A percentile compares a stretch with the other conserved stretches of the same genome.
phyloP scores from a whole-genome alignment of 2,329 filamentous ascomycete genomes.

The Trichoderma pleuroti region DNA sequence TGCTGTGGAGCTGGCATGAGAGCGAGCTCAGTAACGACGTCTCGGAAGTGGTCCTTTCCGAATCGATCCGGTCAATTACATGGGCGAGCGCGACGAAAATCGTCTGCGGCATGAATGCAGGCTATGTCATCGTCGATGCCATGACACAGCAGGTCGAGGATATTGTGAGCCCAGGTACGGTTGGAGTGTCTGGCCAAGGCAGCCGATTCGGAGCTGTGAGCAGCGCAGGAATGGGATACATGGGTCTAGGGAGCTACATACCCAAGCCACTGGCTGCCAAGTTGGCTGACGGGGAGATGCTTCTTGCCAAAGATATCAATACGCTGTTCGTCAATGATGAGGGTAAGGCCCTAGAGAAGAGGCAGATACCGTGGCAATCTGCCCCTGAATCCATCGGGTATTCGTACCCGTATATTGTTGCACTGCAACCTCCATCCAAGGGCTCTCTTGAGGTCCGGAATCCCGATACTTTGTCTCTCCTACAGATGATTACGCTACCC shows the following conservation, averaged over 20 bases:
- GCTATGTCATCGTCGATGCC: slow-evolving; percentile 86
- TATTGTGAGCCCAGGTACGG: slow-evolving; percentile 71
- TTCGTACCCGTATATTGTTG: slow-evolving; percentile 92
- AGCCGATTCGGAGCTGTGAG: slow-evolving; percentile 79
- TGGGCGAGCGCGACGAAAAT: slow-evolving; percentile 88
- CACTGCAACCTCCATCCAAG: slow-evolving; percentile 77
- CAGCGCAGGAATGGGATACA: slow-evolving; percentile 89
- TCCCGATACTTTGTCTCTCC: slow-evolving; percentile 81
- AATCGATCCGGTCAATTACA: slow-evolving; percentile 81
- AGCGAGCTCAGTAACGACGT: slow-evolving; percentile 77
- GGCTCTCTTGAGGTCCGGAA: slow-evolving; percentile 87
- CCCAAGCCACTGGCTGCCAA: slow-evolving; percentile 85
- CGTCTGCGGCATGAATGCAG: slow-evolving; percentile 85
- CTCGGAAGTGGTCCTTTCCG: slow-evolving; percentile 73
- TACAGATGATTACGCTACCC: slow-evolving; percentile 80
- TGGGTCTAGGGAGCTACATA: slow-evolving; percentile 87
- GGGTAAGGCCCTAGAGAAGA: slow-evolving; percentile 75
- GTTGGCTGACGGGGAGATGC: slow-evolving; percentile 75
- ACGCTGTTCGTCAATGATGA: slow-evolving; percentile 85
- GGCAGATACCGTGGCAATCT: slow-evolving; percentile 86
- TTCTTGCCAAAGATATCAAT: slow-evolving; percentile 97
- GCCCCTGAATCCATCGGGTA: slow-evolving; percentile 92
- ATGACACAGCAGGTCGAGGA: slow-evolving; percentile 70
- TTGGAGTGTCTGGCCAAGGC: slow-evolving; percentile 60
- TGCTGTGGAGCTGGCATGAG: slow-evolving; percentile 95